These are phyloP conservation scores for Albatrellus ellisii DNA, from an alignment of 768 basidiomycete species.

Conservation along the genomic window DNA sequence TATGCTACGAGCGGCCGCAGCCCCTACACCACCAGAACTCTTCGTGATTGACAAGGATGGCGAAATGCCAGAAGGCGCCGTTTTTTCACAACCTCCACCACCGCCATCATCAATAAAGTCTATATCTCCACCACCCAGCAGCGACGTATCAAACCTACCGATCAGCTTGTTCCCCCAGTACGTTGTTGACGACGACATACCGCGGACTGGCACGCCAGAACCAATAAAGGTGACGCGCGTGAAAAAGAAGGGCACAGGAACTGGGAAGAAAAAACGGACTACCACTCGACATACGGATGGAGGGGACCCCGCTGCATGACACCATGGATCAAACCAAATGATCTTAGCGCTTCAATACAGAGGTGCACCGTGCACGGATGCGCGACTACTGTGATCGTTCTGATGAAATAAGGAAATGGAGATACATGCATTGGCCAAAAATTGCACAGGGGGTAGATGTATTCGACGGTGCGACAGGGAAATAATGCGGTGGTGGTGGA, in stretches of 20 bases:
- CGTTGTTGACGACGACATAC: constrained; percentile 35
- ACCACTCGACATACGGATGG: neutral
- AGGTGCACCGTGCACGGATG: too few species aligned
- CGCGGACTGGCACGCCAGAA: constrained; percentile 45
- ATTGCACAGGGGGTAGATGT: constrained; percentile 7
- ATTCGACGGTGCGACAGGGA: constrained; percentile 1
- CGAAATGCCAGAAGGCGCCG: constrained; percentile 12
- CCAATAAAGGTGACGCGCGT: constrained; percentile 64
- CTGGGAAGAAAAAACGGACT: constrained; percentile 48
- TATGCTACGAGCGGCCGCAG: constrained; percentile 8
- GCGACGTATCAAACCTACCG: constrained; percentile 13
- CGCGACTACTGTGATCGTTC: neutral
- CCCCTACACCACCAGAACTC: constrained; percentile 3
- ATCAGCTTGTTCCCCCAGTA: constrained; percentile 37
- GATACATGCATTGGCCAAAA: constrained; percentile 4
- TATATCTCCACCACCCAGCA: constrained; percentile 12
- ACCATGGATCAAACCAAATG: too few species aligned
- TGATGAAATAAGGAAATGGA: constrained; percentile 1
- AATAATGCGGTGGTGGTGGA: neutral
- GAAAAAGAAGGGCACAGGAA: constrained; percentile 48
- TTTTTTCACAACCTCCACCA: neutral
- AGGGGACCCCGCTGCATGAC: neutral
- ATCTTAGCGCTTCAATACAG: too few species aligned
- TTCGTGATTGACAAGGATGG: constrained; percentile 12
- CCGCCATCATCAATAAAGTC: constrained; percentile 6